Percentiles rank a stretch among this genome's conserved stretches.
phyloP scores from a whole-genome alignment of 257 asterid species.

The Phtheirospermum japonicum region DNA sequence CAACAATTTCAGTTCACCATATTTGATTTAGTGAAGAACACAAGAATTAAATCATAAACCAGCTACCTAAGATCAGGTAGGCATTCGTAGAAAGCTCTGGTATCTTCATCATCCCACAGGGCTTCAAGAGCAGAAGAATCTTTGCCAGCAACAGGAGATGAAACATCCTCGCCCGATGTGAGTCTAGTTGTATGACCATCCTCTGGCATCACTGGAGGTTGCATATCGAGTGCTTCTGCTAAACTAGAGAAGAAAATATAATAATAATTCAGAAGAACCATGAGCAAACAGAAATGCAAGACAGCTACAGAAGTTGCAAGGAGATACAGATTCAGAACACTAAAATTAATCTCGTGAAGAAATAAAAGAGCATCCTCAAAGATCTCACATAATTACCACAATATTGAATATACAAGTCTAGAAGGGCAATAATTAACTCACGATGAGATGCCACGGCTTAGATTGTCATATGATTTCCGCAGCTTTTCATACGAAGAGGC shows the following conservation, averaged over 20 bases:
- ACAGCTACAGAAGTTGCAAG: slow-evolving; percentile 12
- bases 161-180: slow-evolving; percentile 81
- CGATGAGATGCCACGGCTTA: slow-evolving; percentile 91
- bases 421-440: slow-evolving; percentile 46
- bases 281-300: slow-evolving; percentile 5
- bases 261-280: slow-evolving; percentile 24
- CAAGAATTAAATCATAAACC: slow-evolving; percentile 26
- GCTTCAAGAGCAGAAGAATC: slow-evolving; percentile 80
- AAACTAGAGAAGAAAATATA: slow-evolving; percentile 47
- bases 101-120: slow-evolving; percentile 98
- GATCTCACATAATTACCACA: slow-evolving; percentile 7
- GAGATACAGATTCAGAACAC: slow-evolving; percentile 19
- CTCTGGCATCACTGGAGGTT: slow-evolving; percentile 98
- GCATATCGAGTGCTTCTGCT: slow-evolving; percentile 97
- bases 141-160: slow-evolving; percentile 68
- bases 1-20: slow-evolving; percentile 25
- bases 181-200: slow-evolving; percentile 97
- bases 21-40: slow-evolving; percentile 24
- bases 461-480: slow-evolving; percentile 85
- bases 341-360: slow-evolving; percentile 10
- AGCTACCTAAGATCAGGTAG: slow-evolving; percentile 92
- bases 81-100: slow-evolving; percentile 91
- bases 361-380: slow-evolving; percentile 20
- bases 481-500: slow-evolving; percentile 85
- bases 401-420: slow-evolving; percentile 19